Conservation (phyloP, 2,329 filamentous ascomycete genomes). For the Monosporascus cannonballus region DNA sequence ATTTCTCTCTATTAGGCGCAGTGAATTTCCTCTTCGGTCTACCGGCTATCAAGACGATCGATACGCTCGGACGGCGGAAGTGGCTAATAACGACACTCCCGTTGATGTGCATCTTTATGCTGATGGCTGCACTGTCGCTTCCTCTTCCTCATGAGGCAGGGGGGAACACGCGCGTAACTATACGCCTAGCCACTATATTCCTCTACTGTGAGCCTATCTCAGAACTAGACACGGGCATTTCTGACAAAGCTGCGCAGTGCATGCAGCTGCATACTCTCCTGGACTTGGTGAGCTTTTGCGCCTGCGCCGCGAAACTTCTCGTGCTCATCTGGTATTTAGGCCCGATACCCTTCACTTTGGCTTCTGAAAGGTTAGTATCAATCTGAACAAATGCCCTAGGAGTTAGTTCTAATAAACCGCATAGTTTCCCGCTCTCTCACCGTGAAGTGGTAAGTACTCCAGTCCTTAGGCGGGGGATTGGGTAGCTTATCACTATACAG, state of each 20-base stretch:
- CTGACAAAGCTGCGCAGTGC: slow-evolving; percentile 19
- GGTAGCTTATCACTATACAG: background rate
- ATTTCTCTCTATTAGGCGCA: slow-evolving; percentile 14
- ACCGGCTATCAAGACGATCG: slow-evolving; percentile 26
- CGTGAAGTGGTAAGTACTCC: background rate
- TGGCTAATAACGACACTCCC: slow-evolving; percentile 33
- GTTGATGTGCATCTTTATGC: slow-evolving; percentile 32
- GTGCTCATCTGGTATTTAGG: slow-evolving; percentile 20
- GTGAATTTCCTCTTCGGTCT: slow-evolving; percentile 34
- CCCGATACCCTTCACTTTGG: slow-evolving; percentile 39
- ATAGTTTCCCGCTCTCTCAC: background rate
- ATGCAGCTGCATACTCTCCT: slow-evolving; percentile 31
- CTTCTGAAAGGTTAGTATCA: slow-evolving; percentile 29
- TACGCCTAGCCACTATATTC: slow-evolving; percentile 25
- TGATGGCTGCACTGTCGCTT: slow-evolving; percentile 25
- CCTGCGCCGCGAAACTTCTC: background rate
- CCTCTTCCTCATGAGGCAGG: slow-evolving; percentile 7
- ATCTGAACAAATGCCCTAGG: background rate
- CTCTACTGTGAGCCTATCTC: slow-evolving; percentile 17
- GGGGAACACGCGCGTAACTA: slow-evolving; percentile 1
- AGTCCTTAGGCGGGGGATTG: background rate
- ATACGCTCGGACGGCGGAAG: slow-evolving; percentile 29
- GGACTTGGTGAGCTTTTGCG: slow-evolving; percentile 6
- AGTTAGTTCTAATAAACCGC: background rate
- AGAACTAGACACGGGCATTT: background rate